Base-by-base conservation (phyloP, 169 alveolate genomes). In the Cystoisospora suis region DNA sequence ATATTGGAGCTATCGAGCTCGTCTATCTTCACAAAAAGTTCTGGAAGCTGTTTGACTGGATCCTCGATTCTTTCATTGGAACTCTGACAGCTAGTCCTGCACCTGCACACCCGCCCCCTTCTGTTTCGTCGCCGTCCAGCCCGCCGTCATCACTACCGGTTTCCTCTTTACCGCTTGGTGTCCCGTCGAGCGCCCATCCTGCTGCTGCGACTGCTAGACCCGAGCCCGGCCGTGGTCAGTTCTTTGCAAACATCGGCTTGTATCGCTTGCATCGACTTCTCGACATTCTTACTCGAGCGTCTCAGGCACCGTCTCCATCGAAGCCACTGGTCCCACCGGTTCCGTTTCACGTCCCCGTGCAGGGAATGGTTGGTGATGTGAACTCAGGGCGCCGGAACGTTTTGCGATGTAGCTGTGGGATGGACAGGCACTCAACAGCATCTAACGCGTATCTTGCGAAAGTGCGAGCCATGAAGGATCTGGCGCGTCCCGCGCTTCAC, bases 1-100 rank as follows among this genome's bases (percentile, higher is more conserved):
- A 88, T 32, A 42, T 88, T 75, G 92, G 92, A n/a, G 9, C 89
- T 0, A 69, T 75, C 85, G 83, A 85, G n/a, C 89, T 88, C 49
- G 89, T 79, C 0, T 88, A 88, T 36, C 32, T 88, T 1, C 92
- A 88, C 80, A 70, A 59, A 70, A 77, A 88, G 56, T 88, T 88
- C 65, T 88, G 92, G 92, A 56, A 86, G 75, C 88, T 88, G 40
- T 88, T 88, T 59, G 85, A 77, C 46, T 88, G 92, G 92, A 56
- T 88, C 0, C n/a, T 79, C 53, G 89, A 59, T 32, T 72, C 83
- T 32, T 88, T 88, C 70, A 45, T 79, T 23, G 81, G 89, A 77
- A 88, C 89, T 17, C 58, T 88, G 42, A 56, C 87, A 12, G 56
- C 80, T 42, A 65, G 77, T 65, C 77, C 77, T 1, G 3, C 77